Evolutionary conservation across 768 basidiomycete species (phyloP).

Genomic region (Tephrocybe rancida): DNA sequence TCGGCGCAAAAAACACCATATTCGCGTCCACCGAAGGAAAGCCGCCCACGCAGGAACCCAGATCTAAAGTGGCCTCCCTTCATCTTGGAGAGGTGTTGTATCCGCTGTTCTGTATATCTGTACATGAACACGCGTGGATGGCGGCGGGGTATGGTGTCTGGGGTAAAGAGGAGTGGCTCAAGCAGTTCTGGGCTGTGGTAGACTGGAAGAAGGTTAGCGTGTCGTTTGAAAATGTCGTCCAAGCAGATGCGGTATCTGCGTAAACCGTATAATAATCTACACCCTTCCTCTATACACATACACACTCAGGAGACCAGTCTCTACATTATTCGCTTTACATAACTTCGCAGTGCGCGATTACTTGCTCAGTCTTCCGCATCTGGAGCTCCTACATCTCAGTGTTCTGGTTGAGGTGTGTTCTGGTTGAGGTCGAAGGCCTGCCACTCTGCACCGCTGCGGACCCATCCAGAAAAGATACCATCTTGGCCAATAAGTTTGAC

Average conservation of each 20-base stretch:
- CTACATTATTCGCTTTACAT: no score
- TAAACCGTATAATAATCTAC: background rate
- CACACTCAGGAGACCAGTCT: no score
- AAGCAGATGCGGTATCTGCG: background rate
- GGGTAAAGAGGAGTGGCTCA: conserved; percentile 88
- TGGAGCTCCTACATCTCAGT: no score
- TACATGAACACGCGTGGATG: conserved; percentile 89
- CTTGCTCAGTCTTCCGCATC: no score
- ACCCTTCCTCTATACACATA: background rate
- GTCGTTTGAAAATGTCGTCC: conserved; percentile 24
- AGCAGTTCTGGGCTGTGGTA: conserved; percentile 80
- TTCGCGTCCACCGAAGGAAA: background rate
- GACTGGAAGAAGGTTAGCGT: conserved; percentile 71
- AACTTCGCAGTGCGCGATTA: no score
- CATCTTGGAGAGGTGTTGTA: conserved; percentile 58
- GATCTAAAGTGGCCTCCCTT: conserved; percentile 24
- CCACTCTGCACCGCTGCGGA: conserved; percentile 53
- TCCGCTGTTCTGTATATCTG: conserved; percentile 78
- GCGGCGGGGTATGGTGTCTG: conserved; percentile 84
- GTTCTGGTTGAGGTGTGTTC: no score
- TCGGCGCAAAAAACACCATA: background rate
- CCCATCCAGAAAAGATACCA: conserved; percentile 65
- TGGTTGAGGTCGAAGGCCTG: conserved; percentile 45
- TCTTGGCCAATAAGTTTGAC: conserved; percentile 39
- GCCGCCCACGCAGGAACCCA: conserved; percentile 2